Conservation (phyloP, 2,329 filamentous ascomycete genomes). For the Rugonectria rugulosa region DNA sequence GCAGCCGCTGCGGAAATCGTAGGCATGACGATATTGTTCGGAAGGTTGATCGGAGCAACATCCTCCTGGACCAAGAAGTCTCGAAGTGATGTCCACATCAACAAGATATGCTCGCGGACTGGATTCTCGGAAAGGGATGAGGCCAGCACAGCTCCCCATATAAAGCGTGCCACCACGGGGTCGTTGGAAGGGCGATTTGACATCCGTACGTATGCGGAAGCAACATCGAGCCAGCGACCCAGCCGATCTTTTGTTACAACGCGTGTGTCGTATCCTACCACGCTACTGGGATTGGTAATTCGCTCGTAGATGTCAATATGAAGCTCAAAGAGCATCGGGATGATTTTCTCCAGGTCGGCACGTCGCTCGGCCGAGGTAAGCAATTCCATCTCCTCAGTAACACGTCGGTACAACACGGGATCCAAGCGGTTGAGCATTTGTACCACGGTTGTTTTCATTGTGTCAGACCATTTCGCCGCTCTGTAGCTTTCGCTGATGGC, state of each 20-base stretch:
- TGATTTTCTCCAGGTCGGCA: conserved; percentile 51
- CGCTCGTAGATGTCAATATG: conserved; percentile 68
- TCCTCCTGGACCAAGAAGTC: conserved; percentile 56
- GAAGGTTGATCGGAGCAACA: conserved; percentile 63
- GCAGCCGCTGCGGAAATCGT: conserved; percentile 84
- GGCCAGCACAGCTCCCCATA: conserved; percentile 64
- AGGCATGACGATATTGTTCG: conserved; percentile 89
- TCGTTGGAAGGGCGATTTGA: conserved; percentile 46
- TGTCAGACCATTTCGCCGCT: conserved; percentile 64
- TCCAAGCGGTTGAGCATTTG: conserved; percentile 64
- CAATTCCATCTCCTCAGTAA: conserved; percentile 52
- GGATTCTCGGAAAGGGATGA: conserved; percentile 62
- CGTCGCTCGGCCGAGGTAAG: conserved; percentile 37
- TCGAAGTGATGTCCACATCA: conserved; percentile 66
- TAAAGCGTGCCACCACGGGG: conserved; percentile 57
- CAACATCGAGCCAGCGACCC: conserved; percentile 59
- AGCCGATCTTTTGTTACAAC: conserved; percentile 59
- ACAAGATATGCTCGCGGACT: conserved; percentile 63
- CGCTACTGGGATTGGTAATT: conserved; percentile 64
- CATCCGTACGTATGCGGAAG: conserved; percentile 53
- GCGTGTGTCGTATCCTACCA: conserved; percentile 57
- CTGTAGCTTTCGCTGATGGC: conserved; percentile 60
- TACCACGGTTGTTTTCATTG: conserved; percentile 63
- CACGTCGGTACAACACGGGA: conserved; percentile 57
- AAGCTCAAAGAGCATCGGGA: conserved; percentile 68